Conservation (phyloP, 106 monocot species). For the Dendrobium catenatum region DNA sequence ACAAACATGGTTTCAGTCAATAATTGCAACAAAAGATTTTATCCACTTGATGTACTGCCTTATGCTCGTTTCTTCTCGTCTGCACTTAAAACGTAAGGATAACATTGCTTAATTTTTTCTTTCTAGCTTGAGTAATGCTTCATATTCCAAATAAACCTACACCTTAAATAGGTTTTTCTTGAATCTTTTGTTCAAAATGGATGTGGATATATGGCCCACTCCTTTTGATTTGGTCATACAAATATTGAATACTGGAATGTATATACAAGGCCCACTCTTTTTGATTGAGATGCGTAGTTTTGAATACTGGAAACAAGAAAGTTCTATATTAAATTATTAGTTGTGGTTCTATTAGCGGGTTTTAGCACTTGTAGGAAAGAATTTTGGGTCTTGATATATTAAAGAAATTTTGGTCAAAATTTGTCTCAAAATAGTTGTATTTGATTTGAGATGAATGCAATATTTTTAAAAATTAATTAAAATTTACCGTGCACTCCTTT, state of each 20-base stretch:
- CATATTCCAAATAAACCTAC: background rate
- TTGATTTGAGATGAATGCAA: no score
- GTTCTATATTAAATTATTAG: background rate
- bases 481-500: no score
- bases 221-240: no score
- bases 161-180: background rate
- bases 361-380: no score
- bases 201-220: background rate
- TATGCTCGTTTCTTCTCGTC: conserved; percentile 56
- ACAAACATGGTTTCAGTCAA: conserved; percentile 59
- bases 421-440: no score
- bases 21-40: conserved; percentile 69
- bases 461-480: no score
- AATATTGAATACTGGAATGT: no score
- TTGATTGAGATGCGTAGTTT: no score
- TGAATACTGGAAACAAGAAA: background rate
- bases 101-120: background rate
- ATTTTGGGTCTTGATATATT: no score
- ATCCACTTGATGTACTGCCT: conserved; percentile 72
- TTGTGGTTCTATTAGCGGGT: background rate
- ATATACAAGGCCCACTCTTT: no score
- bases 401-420: no score
- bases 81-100: conserved; percentile 69
- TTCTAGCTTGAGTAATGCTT: background rate
- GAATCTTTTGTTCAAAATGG: background rate